A percentile compares a stretch with the other conserved stretches of the same genome.
These are phyloP conservation scores for Salvia rosmarinus DNA, from an alignment of 257 asterid species.

Conservation along the genomic window DNA sequence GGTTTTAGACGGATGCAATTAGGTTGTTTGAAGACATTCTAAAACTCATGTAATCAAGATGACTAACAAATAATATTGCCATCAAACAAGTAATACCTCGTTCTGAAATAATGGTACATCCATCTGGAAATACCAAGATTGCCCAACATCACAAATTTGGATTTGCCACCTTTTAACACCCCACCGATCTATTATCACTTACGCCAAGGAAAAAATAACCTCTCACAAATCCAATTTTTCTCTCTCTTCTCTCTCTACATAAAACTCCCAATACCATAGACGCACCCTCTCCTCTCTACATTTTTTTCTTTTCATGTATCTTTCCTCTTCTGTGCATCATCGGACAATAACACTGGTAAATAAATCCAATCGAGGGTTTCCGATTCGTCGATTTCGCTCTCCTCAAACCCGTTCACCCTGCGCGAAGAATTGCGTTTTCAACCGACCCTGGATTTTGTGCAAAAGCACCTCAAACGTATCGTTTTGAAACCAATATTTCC, in stretches of 20 bases:
- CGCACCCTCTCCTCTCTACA: constrained; percentile 31
- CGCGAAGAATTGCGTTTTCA: constrained; percentile 28
- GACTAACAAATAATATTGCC: too few species aligned
- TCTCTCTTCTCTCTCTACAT: constrained; percentile 38
- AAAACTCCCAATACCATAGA: constrained; percentile 27
- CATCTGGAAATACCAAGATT: constrained; percentile 6
- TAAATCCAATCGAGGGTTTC: constrained; percentile 44
- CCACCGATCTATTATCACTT: constrained; percentile 33
- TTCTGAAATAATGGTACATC: too few species aligned
- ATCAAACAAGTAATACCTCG: too few species aligned
- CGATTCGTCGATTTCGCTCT: constrained; percentile 44
- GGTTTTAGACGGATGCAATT: too few species aligned
- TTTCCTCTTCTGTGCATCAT: constrained; percentile 45
- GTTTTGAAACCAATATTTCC: constrained; percentile 56
- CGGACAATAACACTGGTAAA: constrained; percentile 50
- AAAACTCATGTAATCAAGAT: too few species aligned
- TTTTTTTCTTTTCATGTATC: not conserved
- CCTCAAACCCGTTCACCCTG: constrained; percentile 27
- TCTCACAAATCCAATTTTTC: constrained; percentile 44
- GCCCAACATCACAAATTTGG: constrained; percentile 19
- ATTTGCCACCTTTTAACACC: constrained; percentile 22
- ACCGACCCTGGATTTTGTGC: constrained; percentile 7
- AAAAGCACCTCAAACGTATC: constrained; percentile 45
- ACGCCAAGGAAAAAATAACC: constrained; percentile 37
- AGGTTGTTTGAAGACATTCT: too few species aligned